Evolutionary conservation across 1,284 basidiomycete species (phyloP), one percentile per base, ranked within the genome.

Genomic region (Ceratobasidium sp.): DNA sequence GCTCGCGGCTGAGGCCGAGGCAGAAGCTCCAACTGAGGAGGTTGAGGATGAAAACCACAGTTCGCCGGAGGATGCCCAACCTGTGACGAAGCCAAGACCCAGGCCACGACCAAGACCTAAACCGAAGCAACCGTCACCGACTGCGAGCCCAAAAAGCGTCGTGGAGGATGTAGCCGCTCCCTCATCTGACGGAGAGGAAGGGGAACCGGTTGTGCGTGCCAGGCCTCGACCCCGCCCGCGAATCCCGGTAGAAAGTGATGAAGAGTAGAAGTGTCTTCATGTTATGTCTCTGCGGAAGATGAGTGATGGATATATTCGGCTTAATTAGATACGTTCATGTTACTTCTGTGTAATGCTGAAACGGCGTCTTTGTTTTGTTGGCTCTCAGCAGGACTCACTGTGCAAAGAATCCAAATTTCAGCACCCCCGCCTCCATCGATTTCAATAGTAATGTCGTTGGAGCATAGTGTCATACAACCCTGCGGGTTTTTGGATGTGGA

Each of bases 401-500:
- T 46, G 19, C 16, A 46, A 9, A 13, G 19, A 21, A 46, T 36
- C 46, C 33, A 14, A 46, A 46, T 50, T 50, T 14, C 41, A 42
- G 16, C 30, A n/a, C 49, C 16, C 23, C 8, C 8, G 8, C 11
- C 1, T 30, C 39, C 8, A 11, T 1, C 47, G 23, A 14, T 19
- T 44, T 64, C 50, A 54, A 36, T 52, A 39, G 23, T 50, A 50
- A 47, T 23, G 58, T 52, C 49, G 58, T 49, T 52, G 49, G 23
- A 52, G 46, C 58, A 62, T 30, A 50, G 16, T 44, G 47, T 52
- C 47, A 62, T 62, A 50, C 58, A 62, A 33, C 30, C 46, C n/a
- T 9, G n/a, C 19, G 44, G 58, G 47, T 39, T 64, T 64, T 64
- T 64, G 52, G 23, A 54, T 33, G 36, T 64, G 50, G 29, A 64